Percentiles rank a stretch among this genome's conserved stretches.
Conservation (phyloP, 2,329 filamentous ascomycete species). For the Aspergillus jensenii region DNA sequence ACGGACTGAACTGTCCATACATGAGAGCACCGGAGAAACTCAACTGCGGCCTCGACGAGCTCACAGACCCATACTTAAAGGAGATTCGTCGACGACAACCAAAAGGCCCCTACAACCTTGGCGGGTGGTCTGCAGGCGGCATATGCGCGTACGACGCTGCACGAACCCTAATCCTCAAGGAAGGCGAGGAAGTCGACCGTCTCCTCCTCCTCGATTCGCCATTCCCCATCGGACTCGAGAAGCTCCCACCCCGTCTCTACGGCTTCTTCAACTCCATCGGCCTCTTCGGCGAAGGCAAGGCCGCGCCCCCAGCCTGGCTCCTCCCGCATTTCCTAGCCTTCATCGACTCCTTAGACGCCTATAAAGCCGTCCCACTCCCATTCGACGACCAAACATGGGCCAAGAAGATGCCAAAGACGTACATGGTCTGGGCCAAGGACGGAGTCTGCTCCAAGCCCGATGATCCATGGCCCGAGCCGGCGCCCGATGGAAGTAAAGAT, state of each 20-base stretch:
- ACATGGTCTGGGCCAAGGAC: conserved; percentile 50
- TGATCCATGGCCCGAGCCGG: conserved; percentile 41
- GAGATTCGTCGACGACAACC: conserved; percentile 51
- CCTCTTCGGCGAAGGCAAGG: conserved; percentile 47
- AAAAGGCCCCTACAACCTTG: conserved; percentile 61
- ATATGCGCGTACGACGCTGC: conserved; percentile 69
- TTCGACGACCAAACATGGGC: conserved; percentile 27
- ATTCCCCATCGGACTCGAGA: conserved; percentile 66
- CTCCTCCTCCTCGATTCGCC: conserved; percentile 68
- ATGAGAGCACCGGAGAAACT: conserved; percentile 43
- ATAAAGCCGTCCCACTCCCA: conserved; percentile 37
- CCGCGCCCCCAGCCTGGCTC: conserved; percentile 49
- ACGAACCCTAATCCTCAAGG: conserved; percentile 55
- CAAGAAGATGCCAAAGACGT: conserved; percentile 42
- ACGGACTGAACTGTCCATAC: conserved; percentile 46
- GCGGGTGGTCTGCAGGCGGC: conserved; percentile 76
- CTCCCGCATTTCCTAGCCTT: conserved; percentile 53
- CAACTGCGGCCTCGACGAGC: conserved; percentile 35
- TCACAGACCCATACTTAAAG: conserved; percentile 40
- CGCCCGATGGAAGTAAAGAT: conserved; percentile 41
- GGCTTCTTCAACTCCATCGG: conserved; percentile 50
- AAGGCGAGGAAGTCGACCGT: conserved; percentile 58
- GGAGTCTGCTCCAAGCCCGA: conserved; percentile 46
- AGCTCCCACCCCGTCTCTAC: conserved; percentile 58
- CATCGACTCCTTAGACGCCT: conserved; percentile 49